These are phyloP conservation scores for Fagus crenata DNA, from an alignment of 306 rosid species.

Conservation along the genomic window DNA sequence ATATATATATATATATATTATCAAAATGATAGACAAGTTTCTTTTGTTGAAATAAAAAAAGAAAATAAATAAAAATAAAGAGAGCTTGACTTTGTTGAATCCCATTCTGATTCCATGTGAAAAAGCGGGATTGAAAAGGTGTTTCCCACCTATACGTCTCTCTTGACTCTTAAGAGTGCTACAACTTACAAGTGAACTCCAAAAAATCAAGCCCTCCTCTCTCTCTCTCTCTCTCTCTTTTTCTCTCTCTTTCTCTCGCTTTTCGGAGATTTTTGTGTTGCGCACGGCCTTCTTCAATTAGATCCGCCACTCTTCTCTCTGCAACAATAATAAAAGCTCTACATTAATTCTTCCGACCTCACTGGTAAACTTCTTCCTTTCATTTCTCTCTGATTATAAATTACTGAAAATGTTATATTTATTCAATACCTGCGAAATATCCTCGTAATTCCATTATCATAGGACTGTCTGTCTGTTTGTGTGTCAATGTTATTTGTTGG, in stretches of 20 bases:
- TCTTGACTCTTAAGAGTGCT: background rate
- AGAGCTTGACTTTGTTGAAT: background rate
- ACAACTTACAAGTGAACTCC: too few species aligned
- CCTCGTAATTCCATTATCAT: background rate
- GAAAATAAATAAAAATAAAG: background rate
- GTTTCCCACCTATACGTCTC: background rate
- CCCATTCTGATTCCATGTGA: background rate
- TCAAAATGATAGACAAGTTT: too few species aligned
- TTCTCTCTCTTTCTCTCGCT: background rate
- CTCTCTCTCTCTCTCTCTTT: background rate
- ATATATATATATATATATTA: too few species aligned
- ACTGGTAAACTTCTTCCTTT: background rate
- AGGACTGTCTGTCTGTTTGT: too few species aligned
- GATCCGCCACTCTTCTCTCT: background rate
- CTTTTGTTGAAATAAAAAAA: background rate
- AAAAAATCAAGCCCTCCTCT: background rate
- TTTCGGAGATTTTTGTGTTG: background rate
- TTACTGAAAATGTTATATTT: background rate
- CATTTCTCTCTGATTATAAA: background rate
- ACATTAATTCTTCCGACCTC: background rate
- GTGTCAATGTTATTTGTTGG: too few species aligned
- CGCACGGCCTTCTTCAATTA: background rate
- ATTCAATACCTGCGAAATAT: background rate
- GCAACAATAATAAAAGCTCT: background rate
- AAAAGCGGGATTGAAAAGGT: background rate